Evolutionary conservation across 2,329 filamentous ascomycete species (phyloP).

Genomic region (Taxawa tesnikishii): DNA sequence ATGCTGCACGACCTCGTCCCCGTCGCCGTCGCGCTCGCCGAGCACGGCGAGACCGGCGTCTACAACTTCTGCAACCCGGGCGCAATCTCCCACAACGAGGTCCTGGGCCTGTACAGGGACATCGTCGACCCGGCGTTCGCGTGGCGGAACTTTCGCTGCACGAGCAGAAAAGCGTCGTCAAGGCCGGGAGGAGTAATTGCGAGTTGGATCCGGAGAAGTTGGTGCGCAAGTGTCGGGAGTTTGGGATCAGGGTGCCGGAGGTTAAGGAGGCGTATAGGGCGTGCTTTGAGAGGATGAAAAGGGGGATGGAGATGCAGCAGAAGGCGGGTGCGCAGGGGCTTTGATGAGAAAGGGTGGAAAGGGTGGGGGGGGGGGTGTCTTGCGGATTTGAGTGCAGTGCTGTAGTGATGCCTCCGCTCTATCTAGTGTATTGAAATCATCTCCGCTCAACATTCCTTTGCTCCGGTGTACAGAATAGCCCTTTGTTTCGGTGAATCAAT

Average conservation of each 20-base stretch:
- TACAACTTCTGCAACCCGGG: constrained; percentile 63
- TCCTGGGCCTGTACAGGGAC: constrained; percentile 49
- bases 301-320: too few relatives aligned
- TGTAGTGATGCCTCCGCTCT: too few relatives aligned
- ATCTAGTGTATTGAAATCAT: too few relatives aligned
- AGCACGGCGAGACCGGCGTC: constrained; percentile 49
- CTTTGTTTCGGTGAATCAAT: too few relatives aligned
- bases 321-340: too few relatives aligned
- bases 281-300: constrained; percentile 56
- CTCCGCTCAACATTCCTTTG: too few relatives aligned
- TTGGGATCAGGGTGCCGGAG: constrained; percentile 46
- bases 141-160: constrained; percentile 57
- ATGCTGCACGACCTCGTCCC: constrained; percentile 54
- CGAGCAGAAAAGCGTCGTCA: constrained; percentile 55
- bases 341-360: too few relatives aligned
- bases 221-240: constrained; percentile 46
- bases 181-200: constrained; percentile 56
- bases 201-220: constrained; percentile 50
- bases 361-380: too few relatives aligned
- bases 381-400: too few relatives aligned
- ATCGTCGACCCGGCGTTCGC: constrained; percentile 48
- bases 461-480: too few relatives aligned
- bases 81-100: constrained; percentile 59
- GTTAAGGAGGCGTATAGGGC: constrained; percentile 48
- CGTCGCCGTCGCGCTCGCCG: constrained; percentile 45